phyloP scores from a whole-genome alignment of 768 basidiomycete species.

The Tylopilus vinaceipallidus region DNA sequence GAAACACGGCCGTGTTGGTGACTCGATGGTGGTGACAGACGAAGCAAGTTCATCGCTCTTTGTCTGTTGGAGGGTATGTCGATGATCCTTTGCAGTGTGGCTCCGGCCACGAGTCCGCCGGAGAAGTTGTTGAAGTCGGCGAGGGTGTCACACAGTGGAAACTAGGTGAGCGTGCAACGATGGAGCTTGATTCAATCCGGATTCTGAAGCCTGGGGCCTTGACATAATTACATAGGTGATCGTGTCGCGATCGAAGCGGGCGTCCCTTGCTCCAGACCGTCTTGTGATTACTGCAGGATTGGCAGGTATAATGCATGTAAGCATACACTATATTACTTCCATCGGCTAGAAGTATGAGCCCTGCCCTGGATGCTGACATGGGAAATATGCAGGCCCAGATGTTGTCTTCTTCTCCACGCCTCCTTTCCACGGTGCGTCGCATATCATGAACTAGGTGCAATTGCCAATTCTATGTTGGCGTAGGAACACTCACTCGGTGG shows the following conservation, averaged over 20 bases:
- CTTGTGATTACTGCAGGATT: slow-evolving; percentile 60
- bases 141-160: slow-evolving; percentile 69
- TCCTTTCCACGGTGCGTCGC: slow-evolving; percentile 54
- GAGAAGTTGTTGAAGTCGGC: slow-evolving; percentile 61
- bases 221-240: too few species aligned
- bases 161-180: slow-evolving; percentile 37
- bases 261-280: slow-evolving; percentile 62
- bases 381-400: slow-evolving; percentile 31
- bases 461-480: not conserved
- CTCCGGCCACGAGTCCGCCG: slow-evolving; percentile 70
- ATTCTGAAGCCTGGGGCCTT: too few species aligned
- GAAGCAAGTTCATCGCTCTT: slow-evolving; percentile 39
- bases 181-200: too few species aligned
- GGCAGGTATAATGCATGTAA: slow-evolving; percentile 63
- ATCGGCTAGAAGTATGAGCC: not conserved
- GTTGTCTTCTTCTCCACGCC: slow-evolving; percentile 71
- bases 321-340: not conserved
- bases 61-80: not conserved
- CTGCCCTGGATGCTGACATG: not conserved
- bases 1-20: slow-evolving; percentile 67
- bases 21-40: slow-evolving; percentile 68
- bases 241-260: slow-evolving; percentile 69
- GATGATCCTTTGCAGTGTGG: slow-evolving; percentile 44
- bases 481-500: slow-evolving; percentile 64
- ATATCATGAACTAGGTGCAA: not conserved